Evolutionary conservation across 2,329 filamentous ascomycete species (phyloP).

Genomic region (Escovopsis sp.): DNA sequence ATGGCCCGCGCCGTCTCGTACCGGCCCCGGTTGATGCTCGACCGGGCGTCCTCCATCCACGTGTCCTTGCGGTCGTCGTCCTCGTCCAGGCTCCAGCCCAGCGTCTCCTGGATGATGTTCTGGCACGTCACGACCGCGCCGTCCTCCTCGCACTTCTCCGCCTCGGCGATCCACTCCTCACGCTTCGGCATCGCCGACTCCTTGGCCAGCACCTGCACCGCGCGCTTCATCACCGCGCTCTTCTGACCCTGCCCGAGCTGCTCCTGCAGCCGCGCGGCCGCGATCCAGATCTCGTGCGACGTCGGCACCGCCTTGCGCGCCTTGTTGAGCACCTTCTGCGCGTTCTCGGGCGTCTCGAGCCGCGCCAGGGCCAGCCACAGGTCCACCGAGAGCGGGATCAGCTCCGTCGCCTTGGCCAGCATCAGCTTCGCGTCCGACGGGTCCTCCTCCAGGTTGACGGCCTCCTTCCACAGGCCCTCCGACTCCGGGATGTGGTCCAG

Average conservation of each 20-base stretch:
- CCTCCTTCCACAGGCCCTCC: constrained; percentile 94
- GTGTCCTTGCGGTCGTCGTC: constrained; percentile 92
- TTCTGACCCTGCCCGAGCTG: constrained; percentile 65
- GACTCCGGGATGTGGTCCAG: constrained; percentile 89
- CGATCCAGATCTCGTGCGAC: constrained; percentile 93
- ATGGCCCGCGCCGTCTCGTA: constrained; percentile 90
- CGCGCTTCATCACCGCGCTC: constrained; percentile 89
- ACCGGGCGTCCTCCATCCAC: constrained; percentile 86
- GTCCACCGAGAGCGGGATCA: constrained; percentile 86
- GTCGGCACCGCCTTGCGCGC: constrained; percentile 88
- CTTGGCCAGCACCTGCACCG: constrained; percentile 72
- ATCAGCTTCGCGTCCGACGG: constrained; percentile 75
- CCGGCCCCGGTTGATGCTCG: constrained; percentile 63
- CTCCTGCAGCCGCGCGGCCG: constrained; percentile 80
- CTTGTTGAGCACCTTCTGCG: constrained; percentile 87
- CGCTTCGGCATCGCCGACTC: constrained; percentile 94
- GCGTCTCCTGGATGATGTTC: constrained; percentile 80
- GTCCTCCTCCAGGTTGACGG: constrained; percentile 89
- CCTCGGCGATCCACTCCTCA: constrained; percentile 92
- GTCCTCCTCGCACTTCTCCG: constrained; percentile 88
- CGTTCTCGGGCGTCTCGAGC: constrained; percentile 78
- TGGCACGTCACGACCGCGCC: constrained; percentile 75
- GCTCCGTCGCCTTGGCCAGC: constrained; percentile 86
- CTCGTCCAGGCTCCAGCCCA: constrained; percentile 87
- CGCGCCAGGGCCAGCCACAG: constrained; percentile 89